These are phyloP conservation scores for Melampsora americana DNA, from an alignment of 1,284 basidiomycete genomes.

Conservation along the genomic window DNA sequence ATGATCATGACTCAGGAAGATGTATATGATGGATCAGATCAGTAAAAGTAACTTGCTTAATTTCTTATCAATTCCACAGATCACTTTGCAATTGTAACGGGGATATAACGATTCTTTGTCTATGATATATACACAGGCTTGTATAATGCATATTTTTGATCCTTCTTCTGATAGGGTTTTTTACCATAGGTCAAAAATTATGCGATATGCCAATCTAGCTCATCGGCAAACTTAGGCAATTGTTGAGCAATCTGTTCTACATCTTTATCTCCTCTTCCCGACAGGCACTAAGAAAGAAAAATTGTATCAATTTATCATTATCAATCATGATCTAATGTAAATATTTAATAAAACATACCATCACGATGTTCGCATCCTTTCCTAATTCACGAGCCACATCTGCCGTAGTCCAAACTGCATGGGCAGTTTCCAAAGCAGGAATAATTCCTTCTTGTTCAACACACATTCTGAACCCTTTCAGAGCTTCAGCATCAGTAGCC, in stretches of 20 bases:
- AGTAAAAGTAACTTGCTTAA: no score
- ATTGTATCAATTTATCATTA: neutral
- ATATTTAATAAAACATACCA: constrained; percentile 59
- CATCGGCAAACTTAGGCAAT: constrained; percentile 37
- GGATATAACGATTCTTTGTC: no score
- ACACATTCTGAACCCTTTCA: constrained; percentile 83
- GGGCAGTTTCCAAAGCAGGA: constrained; percentile 90
- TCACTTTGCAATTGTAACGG: no score
- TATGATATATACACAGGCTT: no score
- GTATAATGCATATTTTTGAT: no score
- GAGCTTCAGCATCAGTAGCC: constrained; percentile 88
- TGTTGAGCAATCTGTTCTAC: constrained; percentile 58
- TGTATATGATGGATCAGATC: no score
- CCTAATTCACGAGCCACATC: constrained; percentile 77
- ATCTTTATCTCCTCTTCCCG: constrained; percentile 89
- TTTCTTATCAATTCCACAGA: no score
- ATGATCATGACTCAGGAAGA: no score
- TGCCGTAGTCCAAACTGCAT: constrained; percentile 90
- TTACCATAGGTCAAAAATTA: neutral
- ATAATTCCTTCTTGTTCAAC: constrained; percentile 97
- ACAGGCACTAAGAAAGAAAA: constrained; percentile 58
- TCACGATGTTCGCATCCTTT: constrained; percentile 81
- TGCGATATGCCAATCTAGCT: constrained; percentile 37
- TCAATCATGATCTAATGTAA: neutral
- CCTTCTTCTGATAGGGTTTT: no score